A percentile compares a stretch with the other conserved stretches of the same genome.
phyloP scores from a whole-genome alignment of 2,329 filamentous ascomycete genomes.

The Teratosphaeria gauchensis region DNA sequence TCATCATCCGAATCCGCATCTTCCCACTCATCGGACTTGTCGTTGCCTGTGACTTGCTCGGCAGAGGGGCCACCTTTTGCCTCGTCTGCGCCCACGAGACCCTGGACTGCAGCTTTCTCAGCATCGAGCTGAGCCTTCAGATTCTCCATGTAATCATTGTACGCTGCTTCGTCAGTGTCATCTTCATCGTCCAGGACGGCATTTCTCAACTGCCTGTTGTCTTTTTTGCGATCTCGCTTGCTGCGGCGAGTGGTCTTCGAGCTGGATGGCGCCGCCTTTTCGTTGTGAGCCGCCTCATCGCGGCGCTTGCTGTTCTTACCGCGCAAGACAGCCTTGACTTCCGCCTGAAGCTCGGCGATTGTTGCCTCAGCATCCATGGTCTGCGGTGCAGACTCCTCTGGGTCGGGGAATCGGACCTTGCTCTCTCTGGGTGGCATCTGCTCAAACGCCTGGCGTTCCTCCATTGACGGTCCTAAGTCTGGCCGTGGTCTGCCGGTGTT shows the following conservation, averaged over 20 bases:
- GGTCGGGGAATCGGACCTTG: constrained; percentile 11
- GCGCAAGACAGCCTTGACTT: constrained; percentile 13
- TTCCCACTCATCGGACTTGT: constrained; percentile 22
- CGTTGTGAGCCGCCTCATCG: constrained; percentile 6
- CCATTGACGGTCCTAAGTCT: constrained; percentile 12
- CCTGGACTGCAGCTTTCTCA: neutral
- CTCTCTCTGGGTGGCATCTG: constrained; percentile 6
- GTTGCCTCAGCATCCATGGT: constrained; percentile 9
- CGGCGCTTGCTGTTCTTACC: constrained; percentile 18
- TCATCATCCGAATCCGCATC: constrained; percentile 16
- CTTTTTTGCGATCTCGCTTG: constrained; percentile 25
- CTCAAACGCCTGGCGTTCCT: constrained; percentile 8
- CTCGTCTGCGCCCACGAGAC: neutral
- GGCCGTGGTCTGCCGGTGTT: constrained; percentile 9
- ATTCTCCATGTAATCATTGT: constrained; percentile 61
- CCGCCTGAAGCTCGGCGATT: constrained; percentile 15
- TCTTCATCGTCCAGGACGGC: constrained; percentile 36
- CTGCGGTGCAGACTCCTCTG: constrained; percentile 1
- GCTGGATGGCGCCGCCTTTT: neutral
- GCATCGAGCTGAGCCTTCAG: constrained; percentile 33
- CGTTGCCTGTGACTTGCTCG: neutral
- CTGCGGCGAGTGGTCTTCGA: constrained; percentile 10
- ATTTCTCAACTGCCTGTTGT: constrained; percentile 20
- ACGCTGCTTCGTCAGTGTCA: constrained; percentile 31
- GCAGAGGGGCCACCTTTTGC: neutral